Conservation (phyloP, 2,329 filamentous ascomycete genomes). For the Shiraia sp. region DNA sequence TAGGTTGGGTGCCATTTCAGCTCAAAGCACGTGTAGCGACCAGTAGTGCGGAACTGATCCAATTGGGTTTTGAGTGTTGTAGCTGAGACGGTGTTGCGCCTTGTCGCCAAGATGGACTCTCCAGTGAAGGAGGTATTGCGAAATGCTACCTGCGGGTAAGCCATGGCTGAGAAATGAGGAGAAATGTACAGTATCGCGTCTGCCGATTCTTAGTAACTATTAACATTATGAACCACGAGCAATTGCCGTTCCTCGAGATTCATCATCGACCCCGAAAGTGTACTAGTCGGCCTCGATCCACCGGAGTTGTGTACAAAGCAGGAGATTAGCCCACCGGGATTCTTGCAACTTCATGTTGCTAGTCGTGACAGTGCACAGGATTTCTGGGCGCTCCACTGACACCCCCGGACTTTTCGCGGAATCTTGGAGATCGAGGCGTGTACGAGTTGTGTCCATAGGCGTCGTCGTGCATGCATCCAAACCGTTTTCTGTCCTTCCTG, state of each 20-base stretch:
- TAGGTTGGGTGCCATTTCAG: slow-evolving; percentile 61
- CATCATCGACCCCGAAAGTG: not conserved
- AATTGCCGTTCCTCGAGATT: not conserved
- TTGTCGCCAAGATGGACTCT: slow-evolving; percentile 5
- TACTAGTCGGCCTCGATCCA: too few species aligned
- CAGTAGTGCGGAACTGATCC: slow-evolving; percentile 14
- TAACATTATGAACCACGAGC: not conserved
- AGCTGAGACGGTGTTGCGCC: slow-evolving; percentile 12
- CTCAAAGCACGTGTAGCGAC: slow-evolving; percentile 57
- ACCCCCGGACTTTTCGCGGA: too few species aligned
- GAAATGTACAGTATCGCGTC: not conserved
- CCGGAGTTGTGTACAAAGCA: too few species aligned
- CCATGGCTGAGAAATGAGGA: slow-evolving; percentile 1
- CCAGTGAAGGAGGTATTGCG: slow-evolving; percentile 12
- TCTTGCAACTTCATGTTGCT: too few species aligned
- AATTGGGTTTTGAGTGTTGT: slow-evolving; percentile 11
- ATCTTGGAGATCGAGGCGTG: too few species aligned
- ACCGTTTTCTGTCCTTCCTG: too few species aligned
- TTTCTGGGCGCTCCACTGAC: too few species aligned
- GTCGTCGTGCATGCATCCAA: too few species aligned
- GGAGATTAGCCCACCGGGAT: too few species aligned
- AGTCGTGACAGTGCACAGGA: too few species aligned
- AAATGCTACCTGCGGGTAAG: slow-evolving; percentile 9
- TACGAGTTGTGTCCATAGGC: too few species aligned
- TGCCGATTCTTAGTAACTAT: not conserved